These are phyloP conservation scores for Phialophora chinensis DNA, from an alignment of 2,329 filamentous ascomycete genomes.

Conservation along the genomic window DNA sequence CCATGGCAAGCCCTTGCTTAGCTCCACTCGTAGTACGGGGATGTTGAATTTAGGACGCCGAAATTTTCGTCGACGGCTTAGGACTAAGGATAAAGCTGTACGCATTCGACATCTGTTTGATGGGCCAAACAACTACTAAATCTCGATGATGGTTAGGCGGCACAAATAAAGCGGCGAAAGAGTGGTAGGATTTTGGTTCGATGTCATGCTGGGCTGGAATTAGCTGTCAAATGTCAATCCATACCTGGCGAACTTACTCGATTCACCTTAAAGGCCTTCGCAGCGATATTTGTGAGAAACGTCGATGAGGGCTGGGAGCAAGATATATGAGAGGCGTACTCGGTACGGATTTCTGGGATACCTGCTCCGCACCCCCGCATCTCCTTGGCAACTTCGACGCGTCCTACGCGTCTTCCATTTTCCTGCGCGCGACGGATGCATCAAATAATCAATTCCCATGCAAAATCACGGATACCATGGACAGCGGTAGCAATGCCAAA, in stretches of 20 bases:
- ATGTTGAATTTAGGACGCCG: too few relatives aligned
- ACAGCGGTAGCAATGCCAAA: constrained; percentile 35
- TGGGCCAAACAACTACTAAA: too few relatives aligned
- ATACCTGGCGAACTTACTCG: too few relatives aligned
- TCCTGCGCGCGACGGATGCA: constrained; percentile 14
- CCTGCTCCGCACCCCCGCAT: neutral
- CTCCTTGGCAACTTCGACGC: constrained; percentile 18
- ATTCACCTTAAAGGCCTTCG: neutral
- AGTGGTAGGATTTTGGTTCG: neutral
- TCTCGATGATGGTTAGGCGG: too few relatives aligned
- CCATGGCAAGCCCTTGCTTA: too few relatives aligned
- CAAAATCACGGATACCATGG: constrained; percentile 32
- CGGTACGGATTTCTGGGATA: too few relatives aligned
- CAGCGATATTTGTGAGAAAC: neutral
- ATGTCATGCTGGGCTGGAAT: too few relatives aligned
- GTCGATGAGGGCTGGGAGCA: neutral
- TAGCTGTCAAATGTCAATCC: too few relatives aligned
- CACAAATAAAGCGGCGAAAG: neutral
- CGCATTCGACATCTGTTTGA: too few relatives aligned
- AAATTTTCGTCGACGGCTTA: too few relatives aligned
- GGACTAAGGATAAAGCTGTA: too few relatives aligned
- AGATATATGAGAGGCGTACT: neutral
- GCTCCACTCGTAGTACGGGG: too few relatives aligned
- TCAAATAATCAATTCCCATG: constrained; percentile 5
- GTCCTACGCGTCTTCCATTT: constrained; percentile 9